Percentiles rank a stretch among this genome's conserved stretches.
Conservation (phyloP, 164 flowering plant species). For the Taxillus chinensis region DNA sequence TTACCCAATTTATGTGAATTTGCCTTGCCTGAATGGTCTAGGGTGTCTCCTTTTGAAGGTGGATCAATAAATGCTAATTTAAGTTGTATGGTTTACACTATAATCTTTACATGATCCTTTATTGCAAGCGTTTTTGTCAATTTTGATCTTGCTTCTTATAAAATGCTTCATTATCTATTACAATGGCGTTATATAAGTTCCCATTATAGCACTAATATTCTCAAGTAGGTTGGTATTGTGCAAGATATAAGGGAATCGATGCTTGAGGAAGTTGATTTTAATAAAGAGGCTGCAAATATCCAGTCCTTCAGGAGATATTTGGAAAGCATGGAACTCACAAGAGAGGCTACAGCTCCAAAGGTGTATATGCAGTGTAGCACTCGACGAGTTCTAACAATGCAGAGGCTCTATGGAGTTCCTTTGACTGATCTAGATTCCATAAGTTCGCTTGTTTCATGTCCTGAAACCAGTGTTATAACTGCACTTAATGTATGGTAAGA, state of each 20-base stretch:
- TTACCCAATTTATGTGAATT: too few relatives aligned
- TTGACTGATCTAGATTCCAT: constrained; percentile 86
- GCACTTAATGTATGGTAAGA: constrained; percentile 94
- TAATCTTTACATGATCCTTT: too few relatives aligned
- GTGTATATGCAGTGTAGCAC: constrained; percentile 70
- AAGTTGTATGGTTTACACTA: too few relatives aligned
- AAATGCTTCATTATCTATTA: not conserved
- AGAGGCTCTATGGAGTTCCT: constrained; percentile 97
- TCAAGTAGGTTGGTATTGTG: constrained; percentile 71
- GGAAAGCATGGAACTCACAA: constrained; percentile 74
- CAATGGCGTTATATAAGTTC: not conserved
- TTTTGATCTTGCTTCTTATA: not conserved
- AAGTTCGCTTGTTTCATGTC: constrained; percentile 74
- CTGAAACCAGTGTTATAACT: constrained; percentile 81
- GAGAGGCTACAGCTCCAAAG: constrained; percentile 89
- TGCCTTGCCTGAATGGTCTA: too few relatives aligned
- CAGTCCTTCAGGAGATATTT: constrained; percentile 76
- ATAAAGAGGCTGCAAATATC: constrained; percentile 78
- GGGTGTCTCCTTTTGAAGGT: too few relatives aligned
- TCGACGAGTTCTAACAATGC: constrained; percentile 73
- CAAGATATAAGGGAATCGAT: constrained; percentile 84
- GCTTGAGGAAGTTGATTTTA: constrained; percentile 97
- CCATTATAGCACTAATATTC: not conserved
- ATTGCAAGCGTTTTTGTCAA: too few relatives aligned
- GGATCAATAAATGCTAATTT: too few relatives aligned